Percentiles rank a stretch among this genome's conserved stretches.
phyloP scores from a whole-genome alignment of 164 flowering plant species.

The Cinnamomum micranthum region DNA sequence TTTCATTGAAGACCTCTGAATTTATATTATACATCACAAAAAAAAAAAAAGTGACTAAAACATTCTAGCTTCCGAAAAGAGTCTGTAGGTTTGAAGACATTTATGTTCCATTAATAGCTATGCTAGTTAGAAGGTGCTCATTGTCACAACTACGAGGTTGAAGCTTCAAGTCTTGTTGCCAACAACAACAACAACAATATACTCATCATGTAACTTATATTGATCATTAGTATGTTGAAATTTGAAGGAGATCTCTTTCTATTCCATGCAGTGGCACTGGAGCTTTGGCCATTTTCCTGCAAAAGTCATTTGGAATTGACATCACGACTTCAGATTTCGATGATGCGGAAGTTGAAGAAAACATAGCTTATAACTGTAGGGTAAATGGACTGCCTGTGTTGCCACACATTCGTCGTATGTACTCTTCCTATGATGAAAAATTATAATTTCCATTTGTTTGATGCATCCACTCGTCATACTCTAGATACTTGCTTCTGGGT shows the following conservation, averaged over 20 bases:
- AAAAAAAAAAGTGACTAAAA: no score
- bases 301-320: constrained; percentile 54
- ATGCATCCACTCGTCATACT: background rate
- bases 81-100: background rate
- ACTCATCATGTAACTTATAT: background rate
- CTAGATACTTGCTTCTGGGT: background rate
- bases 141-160: no score
- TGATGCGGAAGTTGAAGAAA: constrained; percentile 83
- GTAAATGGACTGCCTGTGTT: constrained; percentile 63
- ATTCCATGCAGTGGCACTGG: constrained; percentile 82
- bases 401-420: constrained; percentile 87
- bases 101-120: background rate
- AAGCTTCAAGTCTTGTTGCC: background rate
- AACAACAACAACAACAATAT: background rate
- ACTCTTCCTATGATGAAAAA: constrained; percentile 6
- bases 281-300: constrained; percentile 86
- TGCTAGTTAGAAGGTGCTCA: background rate
- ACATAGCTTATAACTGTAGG: constrained; percentile 77
- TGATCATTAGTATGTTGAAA: background rate
- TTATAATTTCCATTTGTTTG: no score
- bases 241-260: background rate
- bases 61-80: no score
- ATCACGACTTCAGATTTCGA: constrained; percentile 90
- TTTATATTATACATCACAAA: background rate
- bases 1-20: background rate